A percentile compares a stretch with the other conserved stretches of the same genome.
Conservation (phyloP, 2,329 filamentous ascomycete genomes). For the Epichloe bromicola region DNA sequence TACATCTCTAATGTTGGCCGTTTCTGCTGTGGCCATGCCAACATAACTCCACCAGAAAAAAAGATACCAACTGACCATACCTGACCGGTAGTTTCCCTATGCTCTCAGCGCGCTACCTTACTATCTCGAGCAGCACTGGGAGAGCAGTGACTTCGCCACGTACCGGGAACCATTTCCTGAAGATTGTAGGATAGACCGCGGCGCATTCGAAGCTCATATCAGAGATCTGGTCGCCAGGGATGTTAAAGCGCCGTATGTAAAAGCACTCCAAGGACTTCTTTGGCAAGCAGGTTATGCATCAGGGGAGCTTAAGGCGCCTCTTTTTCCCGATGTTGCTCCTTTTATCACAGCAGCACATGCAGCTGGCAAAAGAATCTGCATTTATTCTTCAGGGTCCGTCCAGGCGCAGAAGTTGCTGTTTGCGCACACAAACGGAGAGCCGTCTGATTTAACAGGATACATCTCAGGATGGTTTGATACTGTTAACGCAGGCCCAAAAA, state of each 20-base stretch:
- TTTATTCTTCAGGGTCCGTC: slow-evolving; percentile 74
- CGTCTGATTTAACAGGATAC: slow-evolving; percentile 43
- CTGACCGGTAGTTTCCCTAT: slow-evolving; percentile 54
- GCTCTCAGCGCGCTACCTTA: slow-evolving; percentile 52
- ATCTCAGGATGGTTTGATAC: slow-evolving; percentile 67
- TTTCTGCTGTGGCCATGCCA: background rate
- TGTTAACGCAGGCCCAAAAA: slow-evolving; percentile 65
- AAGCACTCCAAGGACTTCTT: slow-evolving; percentile 66
- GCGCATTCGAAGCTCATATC: slow-evolving; percentile 52
- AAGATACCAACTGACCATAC: background rate
- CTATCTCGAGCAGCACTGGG: slow-evolving; percentile 54
- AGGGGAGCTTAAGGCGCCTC: slow-evolving; percentile 53
- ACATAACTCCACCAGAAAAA: background rate
- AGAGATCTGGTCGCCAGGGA: slow-evolving; percentile 57
- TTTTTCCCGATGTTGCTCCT: slow-evolving; percentile 63
- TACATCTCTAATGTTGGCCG: background rate
- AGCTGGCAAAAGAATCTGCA: slow-evolving; percentile 47
- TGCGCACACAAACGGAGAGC: slow-evolving; percentile 46
- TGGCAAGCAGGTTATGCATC: slow-evolving; percentile 63
- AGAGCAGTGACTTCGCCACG: slow-evolving; percentile 45
- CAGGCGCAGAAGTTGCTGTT: slow-evolving; percentile 73
- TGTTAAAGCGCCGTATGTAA: slow-evolving; percentile 64
- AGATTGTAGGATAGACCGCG: slow-evolving; percentile 44
- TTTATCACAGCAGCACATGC: slow-evolving; percentile 46
- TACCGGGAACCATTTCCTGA: slow-evolving; percentile 62